Conservation (phyloP, 2,329 filamentous ascomycete species). For the Aspergillus fischeri region DNA sequence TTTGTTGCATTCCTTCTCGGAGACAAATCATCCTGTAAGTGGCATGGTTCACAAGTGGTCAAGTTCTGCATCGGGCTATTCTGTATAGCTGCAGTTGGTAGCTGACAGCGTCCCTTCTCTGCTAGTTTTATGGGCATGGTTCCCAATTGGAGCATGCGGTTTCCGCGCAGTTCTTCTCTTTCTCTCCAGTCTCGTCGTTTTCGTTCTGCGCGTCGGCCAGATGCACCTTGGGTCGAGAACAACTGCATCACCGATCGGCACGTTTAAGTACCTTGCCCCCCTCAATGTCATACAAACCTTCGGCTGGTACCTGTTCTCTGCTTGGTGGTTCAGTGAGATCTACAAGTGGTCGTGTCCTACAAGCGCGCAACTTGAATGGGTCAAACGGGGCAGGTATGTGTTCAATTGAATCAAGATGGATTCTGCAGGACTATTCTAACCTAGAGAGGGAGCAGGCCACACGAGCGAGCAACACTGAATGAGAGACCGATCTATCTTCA, state of each 20-base stretch:
- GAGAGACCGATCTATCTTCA: conserved; percentile 81
- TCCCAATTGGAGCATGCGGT: conserved; percentile 72
- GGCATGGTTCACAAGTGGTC: neutral
- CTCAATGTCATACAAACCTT: conserved; percentile 65
- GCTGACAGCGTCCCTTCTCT: conserved; percentile 5
- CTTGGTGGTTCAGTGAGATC: conserved; percentile 72
- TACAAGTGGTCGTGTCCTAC: conserved; percentile 69
- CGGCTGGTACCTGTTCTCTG: conserved; percentile 72
- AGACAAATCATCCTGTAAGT: conserved; percentile 65
- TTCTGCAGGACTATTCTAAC: neutral
- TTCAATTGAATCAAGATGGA: neutral
- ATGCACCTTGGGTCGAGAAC: conserved; percentile 72
- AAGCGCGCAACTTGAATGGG: conserved; percentile 63
- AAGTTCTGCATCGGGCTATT: neutral
- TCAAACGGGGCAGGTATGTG: conserved; percentile 64
- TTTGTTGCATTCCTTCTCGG: conserved; percentile 66
- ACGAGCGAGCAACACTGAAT: conserved; percentile 73
- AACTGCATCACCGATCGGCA: conserved; percentile 63
- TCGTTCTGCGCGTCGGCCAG: conserved; percentile 80
- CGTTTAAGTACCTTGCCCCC: conserved; percentile 56
- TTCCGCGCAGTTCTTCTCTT: conserved; percentile 73
- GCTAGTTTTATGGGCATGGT: conserved; percentile 78
- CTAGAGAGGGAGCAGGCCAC: conserved; percentile 31
- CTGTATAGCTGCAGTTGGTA: neutral
- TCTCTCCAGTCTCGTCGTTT: conserved; percentile 68